A percentile compares a stretch with the other conserved stretches of the same genome.
These are phyloP conservation scores for Yarrowia deformans DNA, from an alignment of 805 yeast genomes.

Conservation along the genomic window DNA sequence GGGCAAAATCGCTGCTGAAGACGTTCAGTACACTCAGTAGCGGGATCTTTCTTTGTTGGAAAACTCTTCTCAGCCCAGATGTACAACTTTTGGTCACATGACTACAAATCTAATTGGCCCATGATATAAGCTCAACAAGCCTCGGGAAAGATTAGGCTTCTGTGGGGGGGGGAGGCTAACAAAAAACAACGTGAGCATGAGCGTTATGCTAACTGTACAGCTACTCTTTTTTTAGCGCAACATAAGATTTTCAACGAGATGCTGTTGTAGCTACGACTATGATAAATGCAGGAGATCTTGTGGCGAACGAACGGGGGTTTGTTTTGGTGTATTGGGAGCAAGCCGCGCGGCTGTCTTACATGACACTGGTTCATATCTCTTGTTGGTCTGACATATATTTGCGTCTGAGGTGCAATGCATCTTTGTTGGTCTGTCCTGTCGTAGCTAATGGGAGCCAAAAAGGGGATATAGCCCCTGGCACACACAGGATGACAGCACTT, in stretches of 20 bases:
- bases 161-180: conserved; percentile 14
- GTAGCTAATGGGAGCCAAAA: background rate
- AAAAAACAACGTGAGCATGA: too few relatives aligned
- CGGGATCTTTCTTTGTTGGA: too few relatives aligned
- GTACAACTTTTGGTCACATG: too few relatives aligned
- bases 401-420: conserved; percentile 16
- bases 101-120: background rate
- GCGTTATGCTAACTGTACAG: background rate
- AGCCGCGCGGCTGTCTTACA: too few relatives aligned
- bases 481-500: too few relatives aligned
- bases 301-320: too few relatives aligned
- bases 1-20: too few relatives aligned
- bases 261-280: background rate
- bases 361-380: too few relatives aligned
- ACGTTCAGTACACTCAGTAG: too few relatives aligned
- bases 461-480: background rate
- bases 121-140: conserved; percentile 6
- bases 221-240: background rate
- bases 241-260: background rate
- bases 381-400: conserved; percentile 4
- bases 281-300: background rate
- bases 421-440: background rate
- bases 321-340: background rate
- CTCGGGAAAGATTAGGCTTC: conserved; percentile 16
- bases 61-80: too few relatives aligned